Evolutionary conservation across 306 rosid species (phyloP).

Genomic region (Comarum palustre): DNA sequence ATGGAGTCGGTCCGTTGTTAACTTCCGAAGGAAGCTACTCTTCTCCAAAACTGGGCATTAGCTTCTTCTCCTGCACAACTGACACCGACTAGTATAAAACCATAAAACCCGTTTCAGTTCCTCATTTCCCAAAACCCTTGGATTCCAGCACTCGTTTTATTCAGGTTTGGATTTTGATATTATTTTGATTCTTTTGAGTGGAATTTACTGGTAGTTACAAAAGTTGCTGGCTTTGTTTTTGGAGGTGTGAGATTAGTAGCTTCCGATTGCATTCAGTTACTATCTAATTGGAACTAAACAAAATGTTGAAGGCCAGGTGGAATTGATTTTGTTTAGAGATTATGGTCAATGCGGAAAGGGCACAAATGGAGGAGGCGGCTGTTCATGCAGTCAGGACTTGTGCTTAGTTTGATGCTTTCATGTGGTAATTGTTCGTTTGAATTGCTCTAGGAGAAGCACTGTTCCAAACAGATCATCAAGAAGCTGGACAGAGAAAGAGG

Average conservation of each 20-base stretch:
- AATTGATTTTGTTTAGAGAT: conserved; percentile 2
- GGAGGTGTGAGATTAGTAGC: not conserved
- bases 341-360: conserved; percentile 27
- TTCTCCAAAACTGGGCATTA: not conserved
- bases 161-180: not conserved
- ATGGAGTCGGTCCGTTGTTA: not conserved
- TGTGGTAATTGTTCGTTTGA: not conserved
- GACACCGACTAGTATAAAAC: not conserved
- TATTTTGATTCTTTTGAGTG: no score
- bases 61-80: conserved; percentile 10
- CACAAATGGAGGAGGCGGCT: conserved; percentile 21
- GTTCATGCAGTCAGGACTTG: conserved; percentile 25
- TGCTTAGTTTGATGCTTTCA: not conserved
- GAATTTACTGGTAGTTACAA: not conserved
- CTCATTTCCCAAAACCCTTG: not conserved
- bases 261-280: not conserved
- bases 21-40: conserved; percentile 1
- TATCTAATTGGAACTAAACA: not conserved
- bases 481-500: conserved; percentile 57
- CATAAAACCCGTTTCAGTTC: not conserved
- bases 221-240: not conserved
- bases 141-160: not conserved
- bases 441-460: conserved; percentile 30
- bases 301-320: not conserved
- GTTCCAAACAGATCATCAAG: conserved; percentile 34